Percentiles rank a stretch among this genome's conserved stretches.
These are phyloP conservation scores for Corniculantispora saksenae DNA, from an alignment of 2,329 filamentous ascomycete genomes.

Conservation along the genomic window DNA sequence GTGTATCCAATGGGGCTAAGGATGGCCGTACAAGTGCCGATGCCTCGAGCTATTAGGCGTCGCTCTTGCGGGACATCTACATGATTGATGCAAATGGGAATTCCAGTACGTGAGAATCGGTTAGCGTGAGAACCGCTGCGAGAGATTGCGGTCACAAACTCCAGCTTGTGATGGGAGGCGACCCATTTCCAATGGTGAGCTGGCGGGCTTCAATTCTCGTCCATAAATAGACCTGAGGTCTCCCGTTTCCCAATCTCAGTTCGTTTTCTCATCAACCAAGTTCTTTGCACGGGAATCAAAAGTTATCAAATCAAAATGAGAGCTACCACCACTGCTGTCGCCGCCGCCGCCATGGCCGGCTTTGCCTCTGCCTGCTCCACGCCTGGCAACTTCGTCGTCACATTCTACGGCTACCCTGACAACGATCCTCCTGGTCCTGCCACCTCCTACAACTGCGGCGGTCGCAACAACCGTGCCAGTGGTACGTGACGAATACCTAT, in stretches of 20 bases:
- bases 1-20: neutral
- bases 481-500: slow-evolving; percentile 12
- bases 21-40: slow-evolving; percentile 5
- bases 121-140: neutral
- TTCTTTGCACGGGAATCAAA: neutral
- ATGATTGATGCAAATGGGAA: neutral
- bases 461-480: slow-evolving; percentile 23
- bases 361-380: slow-evolving; percentile 24
- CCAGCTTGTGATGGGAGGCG: neutral
- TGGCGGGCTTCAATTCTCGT: neutral
- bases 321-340: slow-evolving; percentile 21
- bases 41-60: neutral
- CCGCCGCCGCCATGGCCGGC: slow-evolving; percentile 20
- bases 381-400: slow-evolving; percentile 24
- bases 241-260: neutral
- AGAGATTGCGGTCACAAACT: neutral
- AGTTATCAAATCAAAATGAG: slow-evolving; percentile 20
- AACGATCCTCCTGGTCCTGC: slow-evolving; percentile 25
- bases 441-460: slow-evolving; percentile 24
- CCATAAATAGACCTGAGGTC: slow-evolving; percentile 8
- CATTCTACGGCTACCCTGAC: slow-evolving; percentile 26
- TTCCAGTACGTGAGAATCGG: neutral
- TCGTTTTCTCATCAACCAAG: neutral
- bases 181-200: neutral
- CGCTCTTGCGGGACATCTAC: neutral